Conservation (phyloP, 2,329 filamentous ascomycete species). For the Diaporthe amygdali region DNA sequence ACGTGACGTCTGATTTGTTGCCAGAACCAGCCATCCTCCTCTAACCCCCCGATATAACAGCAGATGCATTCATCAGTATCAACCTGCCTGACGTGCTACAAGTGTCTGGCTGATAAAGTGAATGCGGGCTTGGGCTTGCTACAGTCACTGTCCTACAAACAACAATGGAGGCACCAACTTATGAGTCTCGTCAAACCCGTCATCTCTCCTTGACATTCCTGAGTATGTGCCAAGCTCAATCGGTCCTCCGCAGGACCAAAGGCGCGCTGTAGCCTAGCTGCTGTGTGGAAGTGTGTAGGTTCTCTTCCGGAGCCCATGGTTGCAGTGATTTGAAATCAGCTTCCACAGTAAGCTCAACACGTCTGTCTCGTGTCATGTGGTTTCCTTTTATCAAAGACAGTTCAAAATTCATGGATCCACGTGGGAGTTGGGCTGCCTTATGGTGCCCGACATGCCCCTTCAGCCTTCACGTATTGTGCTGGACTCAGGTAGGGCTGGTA, state of each 20-base stretch:
- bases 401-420: not conserved
- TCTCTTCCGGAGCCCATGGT: not conserved
- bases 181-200: not conserved
- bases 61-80: not conserved
- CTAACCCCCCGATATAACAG: not conserved
- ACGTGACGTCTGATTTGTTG: conserved; percentile 4
- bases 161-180: not conserved
- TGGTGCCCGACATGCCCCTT: not conserved
- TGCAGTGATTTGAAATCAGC: not conserved
- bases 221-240: not conserved
- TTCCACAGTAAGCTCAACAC: not conserved
- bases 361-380: not conserved
- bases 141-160: conserved; percentile 1
- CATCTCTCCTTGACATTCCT: not conserved
- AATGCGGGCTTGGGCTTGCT: not conserved
- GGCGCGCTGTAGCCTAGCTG: not conserved
- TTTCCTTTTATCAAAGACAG: not conserved
- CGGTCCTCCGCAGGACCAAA: not conserved
- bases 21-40: not conserved
- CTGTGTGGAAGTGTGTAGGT: not conserved
- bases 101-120: not conserved
- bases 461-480: not conserved
- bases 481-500: not conserved
- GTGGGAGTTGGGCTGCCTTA: not conserved
- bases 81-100: not conserved